A percentile compares a stretch with the other conserved stretches of the same genome.
These are phyloP conservation scores for Geotrichum ghanense DNA, from an alignment of 805 yeast genomes.

Conservation along the genomic window DNA sequence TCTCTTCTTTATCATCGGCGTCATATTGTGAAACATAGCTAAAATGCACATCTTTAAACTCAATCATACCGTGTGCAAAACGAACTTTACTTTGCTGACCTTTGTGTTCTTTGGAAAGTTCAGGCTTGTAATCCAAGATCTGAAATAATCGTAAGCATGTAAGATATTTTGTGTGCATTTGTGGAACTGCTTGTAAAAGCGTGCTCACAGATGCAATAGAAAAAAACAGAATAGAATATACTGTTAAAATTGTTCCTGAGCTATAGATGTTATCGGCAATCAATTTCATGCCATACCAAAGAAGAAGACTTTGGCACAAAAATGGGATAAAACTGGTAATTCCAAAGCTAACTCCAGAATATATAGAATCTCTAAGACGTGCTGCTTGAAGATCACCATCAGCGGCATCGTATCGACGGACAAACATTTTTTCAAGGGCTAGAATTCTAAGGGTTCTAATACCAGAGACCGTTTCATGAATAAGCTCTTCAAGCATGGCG, in stretches of 20 bases:
- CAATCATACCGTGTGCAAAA: constrained; percentile 17
- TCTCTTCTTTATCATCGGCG: neutral
- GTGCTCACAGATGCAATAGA: constrained; percentile 55
- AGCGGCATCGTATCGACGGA: constrained; percentile 24
- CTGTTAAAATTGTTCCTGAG: constrained; percentile 43
- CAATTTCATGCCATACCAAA: constrained; percentile 71
- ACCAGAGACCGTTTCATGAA: constrained; percentile 43
- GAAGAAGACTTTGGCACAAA: constrained; percentile 57
- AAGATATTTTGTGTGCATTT: constrained; percentile 60
- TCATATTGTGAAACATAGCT: constrained; percentile 6
- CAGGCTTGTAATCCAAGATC: neutral
- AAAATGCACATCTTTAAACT: constrained; percentile 38
- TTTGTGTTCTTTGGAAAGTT: neutral
- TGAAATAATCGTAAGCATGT: constrained; percentile 13
- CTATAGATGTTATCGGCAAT: constrained; percentile 31
- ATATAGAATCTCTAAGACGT: constrained; percentile 43
- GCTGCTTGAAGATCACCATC: constrained; percentile 25
- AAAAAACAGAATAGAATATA: constrained; percentile 61
- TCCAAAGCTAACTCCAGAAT: constrained; percentile 60
- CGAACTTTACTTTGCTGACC: constrained; percentile 1
- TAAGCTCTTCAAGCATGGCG: constrained; percentile 14
- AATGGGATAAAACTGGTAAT: constrained; percentile 41
- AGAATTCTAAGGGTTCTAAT: constrained; percentile 54
- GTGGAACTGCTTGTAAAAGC: constrained; percentile 60
- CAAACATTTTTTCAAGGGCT: constrained; percentile 40